These are phyloP conservation scores for Biscutella laevigata DNA, from an alignment of 441 rosid species.

Conservation along the genomic window DNA sequence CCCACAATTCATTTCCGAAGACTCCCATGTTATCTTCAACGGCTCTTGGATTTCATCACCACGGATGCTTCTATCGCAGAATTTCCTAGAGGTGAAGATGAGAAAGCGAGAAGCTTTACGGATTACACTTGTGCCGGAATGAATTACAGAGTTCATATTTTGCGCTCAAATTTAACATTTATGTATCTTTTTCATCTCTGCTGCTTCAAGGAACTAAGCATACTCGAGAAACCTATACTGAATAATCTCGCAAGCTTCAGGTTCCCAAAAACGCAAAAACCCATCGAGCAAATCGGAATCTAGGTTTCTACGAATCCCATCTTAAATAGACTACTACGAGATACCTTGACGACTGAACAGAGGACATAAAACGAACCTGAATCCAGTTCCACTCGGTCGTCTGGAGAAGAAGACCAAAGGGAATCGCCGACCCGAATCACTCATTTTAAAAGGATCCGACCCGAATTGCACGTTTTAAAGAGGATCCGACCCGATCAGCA, in stretches of 20 bases:
- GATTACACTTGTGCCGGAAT: conserved; percentile 31
- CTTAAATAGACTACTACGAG: background rate
- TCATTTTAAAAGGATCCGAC: too few relatives aligned
- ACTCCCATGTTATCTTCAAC: conserved; percentile 35
- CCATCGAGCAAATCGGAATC: conserved; percentile 28
- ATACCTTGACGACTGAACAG: too few relatives aligned
- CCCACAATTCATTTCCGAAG: conserved; percentile 27
- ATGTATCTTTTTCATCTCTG: conserved; percentile 31
- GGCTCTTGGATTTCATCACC: conserved; percentile 45
- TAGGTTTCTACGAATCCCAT: background rate
- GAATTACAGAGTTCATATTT: conserved; percentile 45
- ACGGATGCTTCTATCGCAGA: conserved; percentile 32
- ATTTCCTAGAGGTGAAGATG: conserved; percentile 33
- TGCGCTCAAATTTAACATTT: conserved; percentile 7
- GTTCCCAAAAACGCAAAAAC: conserved; percentile 16
- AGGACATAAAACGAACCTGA: background rate
- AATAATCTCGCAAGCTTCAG: background rate
- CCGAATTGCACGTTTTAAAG: too few relatives aligned
- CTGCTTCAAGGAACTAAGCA: background rate
- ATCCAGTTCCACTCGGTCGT: conserved; percentile 1
- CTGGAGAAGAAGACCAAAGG: background rate
- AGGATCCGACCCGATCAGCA: too few relatives aligned
- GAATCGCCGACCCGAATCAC: background rate
- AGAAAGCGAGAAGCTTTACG: conserved; percentile 32
- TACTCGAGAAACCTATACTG: conserved; percentile 22